These are phyloP conservation scores for Cercospora janseana DNA, from an alignment of 2,329 filamentous ascomycete species.

Conservation along the genomic window DNA sequence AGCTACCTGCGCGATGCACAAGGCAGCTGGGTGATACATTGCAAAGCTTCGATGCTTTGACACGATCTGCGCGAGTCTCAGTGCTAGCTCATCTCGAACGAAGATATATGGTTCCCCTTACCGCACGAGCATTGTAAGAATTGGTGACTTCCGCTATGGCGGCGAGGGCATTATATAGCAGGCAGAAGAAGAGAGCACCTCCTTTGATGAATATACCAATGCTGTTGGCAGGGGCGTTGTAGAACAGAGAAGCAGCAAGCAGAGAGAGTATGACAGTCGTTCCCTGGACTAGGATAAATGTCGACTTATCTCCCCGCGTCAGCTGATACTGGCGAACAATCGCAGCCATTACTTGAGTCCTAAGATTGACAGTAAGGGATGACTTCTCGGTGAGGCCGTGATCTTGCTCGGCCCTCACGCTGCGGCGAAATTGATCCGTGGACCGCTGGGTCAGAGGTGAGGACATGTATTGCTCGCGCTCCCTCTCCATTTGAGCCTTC, in stretches of 20 bases:
- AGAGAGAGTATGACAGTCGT: slow-evolving; percentile 59
- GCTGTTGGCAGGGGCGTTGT: slow-evolving; percentile 57
- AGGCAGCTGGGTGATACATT: slow-evolving; percentile 38
- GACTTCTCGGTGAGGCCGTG: slow-evolving; percentile 49
- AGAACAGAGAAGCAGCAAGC: slow-evolving; percentile 65
- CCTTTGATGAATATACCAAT: slow-evolving; percentile 62
- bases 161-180: slow-evolving; percentile 61
- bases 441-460: slow-evolving; percentile 48
- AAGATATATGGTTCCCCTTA: no score
- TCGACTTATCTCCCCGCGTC: slow-evolving; percentile 56
- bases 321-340: slow-evolving; percentile 61
- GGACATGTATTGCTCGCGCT: slow-evolving; percentile 58
- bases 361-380: slow-evolving; percentile 56
- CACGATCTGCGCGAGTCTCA: no score
- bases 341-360: slow-evolving; percentile 56
- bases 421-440: slow-evolving; percentile 55
- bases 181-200: slow-evolving; percentile 62
- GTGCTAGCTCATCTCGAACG: no score
- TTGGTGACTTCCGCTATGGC: slow-evolving; percentile 65
- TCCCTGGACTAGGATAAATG: slow-evolving; percentile 56
- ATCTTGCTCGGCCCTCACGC: slow-evolving; percentile 55
- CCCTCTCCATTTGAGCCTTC: slow-evolving; percentile 49
- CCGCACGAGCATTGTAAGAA: slow-evolving; percentile 47
- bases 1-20: slow-evolving; percentile 53
- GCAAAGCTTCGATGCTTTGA: slow-evolving; percentile 45